A percentile compares a stretch with the other conserved stretches of the same genome.
phyloP scores from a whole-genome alignment of 2,329 filamentous ascomycete genomes.

The Colletotrichum sublineola region DNA sequence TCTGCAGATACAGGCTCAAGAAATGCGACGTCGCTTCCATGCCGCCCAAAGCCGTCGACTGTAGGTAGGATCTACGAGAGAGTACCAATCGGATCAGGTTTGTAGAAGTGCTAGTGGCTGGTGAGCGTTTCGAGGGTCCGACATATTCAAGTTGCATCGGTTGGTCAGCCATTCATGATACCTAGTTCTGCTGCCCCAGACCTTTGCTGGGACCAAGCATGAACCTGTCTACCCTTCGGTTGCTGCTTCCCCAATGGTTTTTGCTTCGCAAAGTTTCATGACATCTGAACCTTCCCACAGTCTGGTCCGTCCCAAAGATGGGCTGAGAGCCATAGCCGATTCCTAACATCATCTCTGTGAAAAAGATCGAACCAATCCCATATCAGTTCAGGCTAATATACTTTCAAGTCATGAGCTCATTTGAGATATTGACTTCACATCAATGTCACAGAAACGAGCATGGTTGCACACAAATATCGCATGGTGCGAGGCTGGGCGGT shows the following conservation, averaged over 20 bases:
- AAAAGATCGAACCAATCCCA: background rate
- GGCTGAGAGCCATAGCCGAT: slow-evolving; percentile 1
- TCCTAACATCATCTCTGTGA: background rate
- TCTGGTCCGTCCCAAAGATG: slow-evolving; percentile 24
- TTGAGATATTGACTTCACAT: slow-evolving; percentile 23
- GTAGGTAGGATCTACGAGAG: slow-evolving; percentile 5
- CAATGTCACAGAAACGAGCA: slow-evolving; percentile 17
- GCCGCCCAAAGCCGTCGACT: slow-evolving; percentile 5
- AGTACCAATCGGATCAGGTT: slow-evolving; percentile 17
- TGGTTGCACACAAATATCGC: slow-evolving; percentile 20
- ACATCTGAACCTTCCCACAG: slow-evolving; percentile 29
- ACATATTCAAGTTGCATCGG: slow-evolving; percentile 23
- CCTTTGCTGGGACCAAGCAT: slow-evolving; percentile 13
- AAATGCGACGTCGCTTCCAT: background rate
- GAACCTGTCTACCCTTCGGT: background rate
- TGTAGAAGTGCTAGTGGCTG: slow-evolving; percentile 21
- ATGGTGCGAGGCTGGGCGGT: slow-evolving; percentile 14
- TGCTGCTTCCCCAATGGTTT: slow-evolving; percentile 12
- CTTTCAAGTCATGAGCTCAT: slow-evolving; percentile 18
- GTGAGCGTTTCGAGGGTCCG: slow-evolving; percentile 33
- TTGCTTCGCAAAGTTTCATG: slow-evolving; percentile 16
- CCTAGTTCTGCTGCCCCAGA: slow-evolving; percentile 8
- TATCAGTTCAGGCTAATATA: slow-evolving; percentile 1
- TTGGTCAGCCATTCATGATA: slow-evolving; percentile 18
- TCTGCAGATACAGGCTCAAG: slow-evolving; percentile 8